Evolutionary conservation across 2,329 filamentous ascomycete species (phyloP), one percentile per base, ranked within the genome.

Genomic region (Fusarium concolor): DNA sequence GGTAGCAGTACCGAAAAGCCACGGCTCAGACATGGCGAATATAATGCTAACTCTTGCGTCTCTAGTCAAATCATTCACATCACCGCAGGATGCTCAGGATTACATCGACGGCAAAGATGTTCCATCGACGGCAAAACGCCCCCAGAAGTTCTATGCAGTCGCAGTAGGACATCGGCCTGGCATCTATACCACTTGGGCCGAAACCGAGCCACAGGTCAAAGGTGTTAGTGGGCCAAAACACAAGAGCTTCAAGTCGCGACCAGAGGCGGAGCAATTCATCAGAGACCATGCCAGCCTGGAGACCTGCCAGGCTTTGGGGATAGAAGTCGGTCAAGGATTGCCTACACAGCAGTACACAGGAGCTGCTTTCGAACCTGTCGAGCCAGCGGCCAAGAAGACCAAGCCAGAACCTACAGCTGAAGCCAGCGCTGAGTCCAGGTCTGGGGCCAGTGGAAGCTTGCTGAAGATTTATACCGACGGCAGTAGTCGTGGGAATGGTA

Each of bases 191-290:
- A 83, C 88, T 57, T 90, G 94, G 93, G 78, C 85, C 14, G 87
- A 89, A 41, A 92, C 91, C 12, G 84, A 90, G 63, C 83, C 89
- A 67, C 91, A 95, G 67, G 92, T 96, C 64, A 87, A 84, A 31
- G 92, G 91, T 4, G 90, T 89, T 75, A 90, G 90, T 71, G 89
- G 89, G 7, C 87, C 87, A 39, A 89, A 88, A 70, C 89, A 91
- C 77, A 92, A 90, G 78, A 90, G 87, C 65, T 94, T 94, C 68
- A 78, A 81, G 6, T 91, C 87, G 2, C 83, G 85, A 26, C 84
- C 83, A 58, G 93, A 96, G 77, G 95, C 95, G 0, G 88, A 95
- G 74, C 87, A 87, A 20, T 97, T 92, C 76, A 92, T 97, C 52
- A 80, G 79, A 62, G 75, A 80, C 68, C 79, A 80, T 53, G 82